Percentiles rank a stretch among this genome's conserved stretches.
These are phyloP conservation scores for Brettanomyces nanus DNA, from an alignment of 805 yeast genomes.

Conservation along the genomic window DNA sequence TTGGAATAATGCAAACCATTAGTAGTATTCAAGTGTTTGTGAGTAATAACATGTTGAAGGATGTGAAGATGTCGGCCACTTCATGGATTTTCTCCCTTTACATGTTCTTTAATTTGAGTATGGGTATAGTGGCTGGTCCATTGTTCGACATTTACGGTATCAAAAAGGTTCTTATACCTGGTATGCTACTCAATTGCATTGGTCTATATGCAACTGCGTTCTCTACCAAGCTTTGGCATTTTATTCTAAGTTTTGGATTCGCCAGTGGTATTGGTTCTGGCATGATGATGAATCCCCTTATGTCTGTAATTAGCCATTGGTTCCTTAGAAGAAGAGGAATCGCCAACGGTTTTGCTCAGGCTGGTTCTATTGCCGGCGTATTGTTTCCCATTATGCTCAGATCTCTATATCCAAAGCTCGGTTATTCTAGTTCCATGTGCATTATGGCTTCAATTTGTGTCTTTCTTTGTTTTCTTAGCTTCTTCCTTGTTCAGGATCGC, in stretches of 20 bases:
- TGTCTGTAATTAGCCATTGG: conserved; percentile 63
- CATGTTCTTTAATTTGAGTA: conserved; percentile 40
- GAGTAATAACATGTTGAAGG: conserved; percentile 45
- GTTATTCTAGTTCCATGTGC: conserved; percentile 49
- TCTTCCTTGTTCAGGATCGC: conserved; percentile 35
- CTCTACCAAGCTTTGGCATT: conserved; percentile 49
- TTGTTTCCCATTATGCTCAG: conserved; percentile 46
- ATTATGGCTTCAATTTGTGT: conserved; percentile 41
- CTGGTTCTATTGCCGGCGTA: conserved; percentile 47
- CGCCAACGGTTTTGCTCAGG: conserved; percentile 42
- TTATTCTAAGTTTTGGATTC: conserved; percentile 51
- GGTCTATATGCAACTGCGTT: conserved; percentile 31
- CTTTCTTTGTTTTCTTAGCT: conserved; percentile 28
- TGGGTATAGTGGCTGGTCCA: conserved; percentile 34
- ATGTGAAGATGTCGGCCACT: conserved; percentile 38
- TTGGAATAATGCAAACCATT: conserved; percentile 51
- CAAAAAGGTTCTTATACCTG: conserved; percentile 33
- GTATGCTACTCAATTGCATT: conserved; percentile 33
- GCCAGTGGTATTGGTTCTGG: conserved; percentile 55
- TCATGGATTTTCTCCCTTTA: conserved; percentile 64
- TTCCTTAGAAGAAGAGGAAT: conserved; percentile 51
- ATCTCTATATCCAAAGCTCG: conserved; percentile 38
- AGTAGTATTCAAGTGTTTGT: conserved; percentile 60
- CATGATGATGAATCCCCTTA: conserved; percentile 50
- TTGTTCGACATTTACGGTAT: conserved; percentile 60